These are phyloP conservation scores for Cinnamomum chago DNA, from an alignment of 164 flowering plant genomes.

Conservation along the genomic window DNA sequence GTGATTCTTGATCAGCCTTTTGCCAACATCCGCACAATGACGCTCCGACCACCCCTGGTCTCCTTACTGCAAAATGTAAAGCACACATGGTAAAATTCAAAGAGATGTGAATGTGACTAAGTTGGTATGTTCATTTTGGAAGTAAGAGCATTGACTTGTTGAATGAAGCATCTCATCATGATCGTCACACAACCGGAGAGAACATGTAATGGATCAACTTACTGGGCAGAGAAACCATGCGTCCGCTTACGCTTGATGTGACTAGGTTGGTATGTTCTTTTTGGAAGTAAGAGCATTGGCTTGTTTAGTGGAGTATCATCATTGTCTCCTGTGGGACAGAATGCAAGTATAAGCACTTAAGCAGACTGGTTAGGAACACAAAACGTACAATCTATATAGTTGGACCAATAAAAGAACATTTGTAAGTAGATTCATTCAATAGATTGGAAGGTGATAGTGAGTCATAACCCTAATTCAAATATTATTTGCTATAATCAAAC, in stretches of 20 bases:
- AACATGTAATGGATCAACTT: slow-evolving; percentile 6
- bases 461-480: no score
- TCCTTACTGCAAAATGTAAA: slow-evolving; percentile 14
- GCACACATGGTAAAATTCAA: background rate
- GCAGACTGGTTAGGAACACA: no score
- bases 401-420: no score
- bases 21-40: slow-evolving; percentile 14
- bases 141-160: slow-evolving; percentile 53
- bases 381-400: no score
- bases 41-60: slow-evolving; percentile 20
- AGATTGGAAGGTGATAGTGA: no score
- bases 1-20: slow-evolving; percentile 17
- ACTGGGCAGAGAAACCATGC: slow-evolving; percentile 83
- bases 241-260: slow-evolving; percentile 62
- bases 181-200: background rate
- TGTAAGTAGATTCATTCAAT: no score
- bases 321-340: slow-evolving; percentile 30
- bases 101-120: no score
- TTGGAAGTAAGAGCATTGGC: slow-evolving; percentile 61
- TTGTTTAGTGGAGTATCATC: slow-evolving; percentile 38
- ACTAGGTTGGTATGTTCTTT: slow-evolving; percentile 81
- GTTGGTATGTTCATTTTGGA: slow-evolving; percentile 64
- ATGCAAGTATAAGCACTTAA: no score
- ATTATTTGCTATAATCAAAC: no score
- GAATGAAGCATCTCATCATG: background rate